Base-by-base conservation (phyloP, 768 basidiomycete species). In the Hebeloma cylindrosporum region DNA sequence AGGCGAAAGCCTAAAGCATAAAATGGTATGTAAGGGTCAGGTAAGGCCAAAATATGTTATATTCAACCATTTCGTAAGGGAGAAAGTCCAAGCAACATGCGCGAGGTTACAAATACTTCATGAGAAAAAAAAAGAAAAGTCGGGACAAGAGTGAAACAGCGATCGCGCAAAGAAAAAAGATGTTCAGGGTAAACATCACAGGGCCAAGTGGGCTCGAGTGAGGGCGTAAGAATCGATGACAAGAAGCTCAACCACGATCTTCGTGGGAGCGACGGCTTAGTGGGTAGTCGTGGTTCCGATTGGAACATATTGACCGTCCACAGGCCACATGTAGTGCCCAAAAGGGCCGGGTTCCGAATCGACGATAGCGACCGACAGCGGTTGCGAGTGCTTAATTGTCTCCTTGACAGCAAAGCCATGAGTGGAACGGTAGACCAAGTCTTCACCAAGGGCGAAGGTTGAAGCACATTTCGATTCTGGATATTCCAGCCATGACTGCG, bases 101-200 rank as follows among this genome's bases (percentile, higher is more conserved):
- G 40, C 29, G 26, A 28, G 49, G 36, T 40, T 47, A 36, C 50
- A 51, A 40, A 48, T 37, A 35, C 48, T 44, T 40, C 33, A 47
- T 44, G 47, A 27, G 36, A 52, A 42, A 44, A 26, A 34, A 41
- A 38, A 14, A 47, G 31, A 43, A 10, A 37, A 51, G 32, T 39
- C 46, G 51, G 57, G 31, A 55, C 40, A 41, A 53, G 48, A 28
- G 49, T 51, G 56, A 62, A 33, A 50, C 58, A 54, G 57, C 48
- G 28, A 53, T 27, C 32, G 31, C 32, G 37, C 53, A 44, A 50
- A 53, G 40, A 51, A 55, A 55, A 51, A 31, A 41, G 50, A 50
- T 31, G 53, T 29, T 50, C 35, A n/a, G 22, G 26, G 13, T 20
- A 30, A 7, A 16, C 14, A 27, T 20, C 17, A 21, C 31, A 34